Base-by-base conservation (phyloP, 805 yeast genomes). In the Millerago galiae region DNA sequence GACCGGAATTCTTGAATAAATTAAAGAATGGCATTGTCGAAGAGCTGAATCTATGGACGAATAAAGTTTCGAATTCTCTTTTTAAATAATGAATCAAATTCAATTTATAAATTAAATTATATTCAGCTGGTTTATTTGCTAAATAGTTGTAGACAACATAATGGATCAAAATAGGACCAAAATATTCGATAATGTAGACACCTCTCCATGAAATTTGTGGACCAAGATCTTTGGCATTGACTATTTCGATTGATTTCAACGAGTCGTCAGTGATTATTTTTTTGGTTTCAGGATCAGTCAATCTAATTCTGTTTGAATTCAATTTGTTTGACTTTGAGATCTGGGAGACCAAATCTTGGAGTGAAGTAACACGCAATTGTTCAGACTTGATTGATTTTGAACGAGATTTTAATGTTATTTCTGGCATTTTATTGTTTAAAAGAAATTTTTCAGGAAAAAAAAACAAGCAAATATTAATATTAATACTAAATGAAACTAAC, bases 1-100 rank as follows among this genome's bases (percentile, higher is more conserved):
- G 97, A 51, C 75, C 70, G 32, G 89, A 81, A 68, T 93, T 93
- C 66, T 90, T 88, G 73, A 91, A 85, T 45, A 93, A 65, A 63
- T 88, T 85, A 60, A 78, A 75, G 34, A 84, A 55, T 4, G 99
- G 99, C 99, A 93, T 93, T 12, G 99, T 93, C 21, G 87, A 80
- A 45, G 79, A 70, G 17, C 96, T 85, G 60, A 93, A 93, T 47
- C 75, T 72, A 66, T 93, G 99, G 40, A 93, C 81, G 57, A 78
- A 81, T 18, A 83, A 50, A 8, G 96, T 88, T 66, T 93, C 99
- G 50, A 74, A 73, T 62, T 89, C 97, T 60, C 99, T 79, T 67
- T 93, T 93, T 50, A 78, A 46, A 58, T 84, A 93, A 65, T 93
- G 99, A 46, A 81, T 64, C 54, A 84, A 49, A 8, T 82, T 77